Evolutionary conservation across 2,329 filamentous ascomycete genomes (phyloP), one percentile per base, ranked within the genome.

Genomic region (Phaeoacremonium minimum): DNA sequence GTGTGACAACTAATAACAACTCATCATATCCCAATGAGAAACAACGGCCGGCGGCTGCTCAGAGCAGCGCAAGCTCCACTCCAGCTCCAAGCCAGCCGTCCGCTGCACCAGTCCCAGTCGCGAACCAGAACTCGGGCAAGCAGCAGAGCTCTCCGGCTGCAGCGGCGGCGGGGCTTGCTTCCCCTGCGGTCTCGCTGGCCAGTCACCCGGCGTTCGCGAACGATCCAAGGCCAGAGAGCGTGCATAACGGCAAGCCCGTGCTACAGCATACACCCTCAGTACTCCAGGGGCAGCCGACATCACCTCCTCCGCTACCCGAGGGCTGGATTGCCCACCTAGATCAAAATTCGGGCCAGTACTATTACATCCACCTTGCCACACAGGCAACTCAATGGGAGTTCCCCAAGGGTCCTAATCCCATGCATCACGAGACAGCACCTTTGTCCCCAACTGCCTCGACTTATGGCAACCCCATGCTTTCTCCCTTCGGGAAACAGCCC

Each of bases 331-430:
- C 93, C 15, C 93, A 97, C 58, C 73, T 97, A 5, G 93, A 98
- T 57, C 86, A 88, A 47, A 95, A 86, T 55, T 97, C 91, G 3
- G 93, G 93, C 2, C 91, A 97, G 56, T 98, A 97, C 62, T 98
- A 98, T 61, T 98, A 98, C 55, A 98, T 98, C 41, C 93, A 98
- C 58, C 73, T 98, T 18, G 86, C 90, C 2, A 90, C 87, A 1
- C 93, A 97, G 56, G 88, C 90, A 4, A 98, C 93, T 1, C 93
- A 98, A 57, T 98, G 93, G 93, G 93, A 98, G 54, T 97, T 97
- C 48, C 93, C 93, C 18, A 97, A 96, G 63, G 91, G 91, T 0
- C 90, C 90, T 1, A 95, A 88, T 16, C 91, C 91, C 1, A 72
- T 96, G 36, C 86, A 87, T 44, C 77, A 95, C 45, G 89, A 94